Conservation (phyloP, 2,329 filamentous ascomycete genomes). For the Cercospora sojina region DNA sequence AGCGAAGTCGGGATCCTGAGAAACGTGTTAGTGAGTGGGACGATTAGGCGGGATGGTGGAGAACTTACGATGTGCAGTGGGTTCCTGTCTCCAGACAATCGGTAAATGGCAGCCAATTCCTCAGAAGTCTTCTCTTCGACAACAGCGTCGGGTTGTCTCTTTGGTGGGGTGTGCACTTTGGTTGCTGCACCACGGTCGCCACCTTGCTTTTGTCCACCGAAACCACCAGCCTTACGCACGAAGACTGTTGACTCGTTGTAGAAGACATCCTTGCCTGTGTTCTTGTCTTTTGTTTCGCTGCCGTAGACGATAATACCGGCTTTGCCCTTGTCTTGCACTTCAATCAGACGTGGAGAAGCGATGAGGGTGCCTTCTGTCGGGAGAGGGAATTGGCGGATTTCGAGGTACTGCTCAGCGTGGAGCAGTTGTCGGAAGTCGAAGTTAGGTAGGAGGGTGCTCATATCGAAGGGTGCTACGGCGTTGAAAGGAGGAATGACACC, state of each 20-base stretch:
- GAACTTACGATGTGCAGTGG: constrained; percentile 71
- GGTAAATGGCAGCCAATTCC: constrained; percentile 91
- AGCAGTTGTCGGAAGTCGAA: constrained; percentile 98
- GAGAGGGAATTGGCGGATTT: constrained; percentile 87
- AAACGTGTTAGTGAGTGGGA: not conserved
- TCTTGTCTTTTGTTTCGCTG: constrained; percentile 78
- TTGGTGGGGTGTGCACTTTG: constrained; percentile 73
- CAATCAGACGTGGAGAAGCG: constrained; percentile 76
- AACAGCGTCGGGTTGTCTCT: constrained; percentile 73
- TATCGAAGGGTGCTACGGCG: constrained; percentile 73
- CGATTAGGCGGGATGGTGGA: not conserved
- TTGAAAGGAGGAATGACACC: constrained; percentile 95
- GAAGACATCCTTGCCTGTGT: constrained; percentile 85
- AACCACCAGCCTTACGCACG: constrained; percentile 85
- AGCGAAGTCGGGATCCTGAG: constrained; percentile 77
- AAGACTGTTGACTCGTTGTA: constrained; percentile 97
- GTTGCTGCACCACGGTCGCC: constrained; percentile 76
- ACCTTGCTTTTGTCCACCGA: constrained; percentile 78
- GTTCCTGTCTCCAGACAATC: constrained; percentile 91
- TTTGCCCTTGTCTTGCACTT: constrained; percentile 93
- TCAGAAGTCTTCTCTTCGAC: constrained; percentile 83
- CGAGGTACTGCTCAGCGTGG: constrained; percentile 97
- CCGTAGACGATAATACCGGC: constrained; percentile 80
- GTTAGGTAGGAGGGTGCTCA: constrained; percentile 85
- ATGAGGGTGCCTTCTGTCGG: constrained; percentile 77